Base-by-base conservation (phyloP, 1,139 yeast species). In the Kodamaea plutei region DNA sequence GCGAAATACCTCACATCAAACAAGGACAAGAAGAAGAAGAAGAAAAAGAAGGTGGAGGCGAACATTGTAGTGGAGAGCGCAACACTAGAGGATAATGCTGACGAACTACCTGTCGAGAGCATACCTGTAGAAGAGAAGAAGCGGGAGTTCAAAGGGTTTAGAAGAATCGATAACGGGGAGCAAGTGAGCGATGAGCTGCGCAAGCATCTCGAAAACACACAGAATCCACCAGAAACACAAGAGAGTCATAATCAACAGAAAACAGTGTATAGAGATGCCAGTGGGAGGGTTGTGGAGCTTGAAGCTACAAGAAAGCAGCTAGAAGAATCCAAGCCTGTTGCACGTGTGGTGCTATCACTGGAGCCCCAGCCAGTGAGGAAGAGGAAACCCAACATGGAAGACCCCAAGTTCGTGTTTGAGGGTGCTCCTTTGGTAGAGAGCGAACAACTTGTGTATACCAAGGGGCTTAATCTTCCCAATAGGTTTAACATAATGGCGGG, bases 401-500 rank as follows among this genome's bases (percentile, higher is more conserved):
- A 88, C 50, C 96, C 96, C 0, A 67, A 84, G 23, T 56, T 70
- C 6, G 47, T 65, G 8, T 80, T 79, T 3, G 29, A 21, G 11
- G 17, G 21, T 15, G 24, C 24, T 5, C 16, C 20, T 10, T 14
- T 4, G 3, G 26, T 25, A 5, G 19, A 25, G 7, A 20, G 25
- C 28, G 19, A 29, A 13, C 7, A 32, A 24, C 30, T 28, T 12
- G 28, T 29, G 5, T 44, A 64, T 15, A 79, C 69, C 40, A 61
- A 66, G 12, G 77, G 84, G 0, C 45, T 66, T 0, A 74, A 58
- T 34, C 76, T 85, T 0, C 74, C 74, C 15, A 89, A 89, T 49
- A 56, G 97, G 39, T 89, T 85, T 55, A 72, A 72, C 4, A 79
- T 89, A 12, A 60, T 61, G 5, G 95, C 96, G 0, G 96, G 97